Evolutionary conservation across 2,329 filamentous ascomycete genomes (phyloP).

Genomic region (Penicillium sp.): DNA sequence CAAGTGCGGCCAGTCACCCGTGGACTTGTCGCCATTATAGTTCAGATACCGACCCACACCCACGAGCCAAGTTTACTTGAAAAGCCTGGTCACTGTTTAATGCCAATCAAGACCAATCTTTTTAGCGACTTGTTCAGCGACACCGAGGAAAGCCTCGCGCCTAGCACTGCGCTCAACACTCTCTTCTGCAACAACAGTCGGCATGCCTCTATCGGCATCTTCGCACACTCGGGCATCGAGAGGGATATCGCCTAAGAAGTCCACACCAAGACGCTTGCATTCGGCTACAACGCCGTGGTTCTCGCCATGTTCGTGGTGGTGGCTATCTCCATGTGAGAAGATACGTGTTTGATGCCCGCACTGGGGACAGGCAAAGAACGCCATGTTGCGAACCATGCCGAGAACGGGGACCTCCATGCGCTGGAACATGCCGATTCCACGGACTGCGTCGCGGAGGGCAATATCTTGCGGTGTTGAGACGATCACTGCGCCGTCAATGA

Average conservation of each 20-base stretch:
- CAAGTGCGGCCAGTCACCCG: no score
- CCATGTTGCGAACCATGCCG: constrained; percentile 92
- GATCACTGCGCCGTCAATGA: constrained; percentile 81
- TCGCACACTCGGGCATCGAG: constrained; percentile 84
- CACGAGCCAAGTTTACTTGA: no score
- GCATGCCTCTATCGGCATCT: constrained; percentile 82
- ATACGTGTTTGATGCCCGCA: constrained; percentile 75
- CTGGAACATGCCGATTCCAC: constrained; percentile 90
- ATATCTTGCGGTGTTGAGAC: constrained; percentile 94
- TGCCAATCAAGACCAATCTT: constrained; percentile 48
- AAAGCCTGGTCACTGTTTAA: constrained; percentile 4
- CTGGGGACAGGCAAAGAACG: constrained; percentile 76
- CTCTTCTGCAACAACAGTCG: constrained; percentile 86
- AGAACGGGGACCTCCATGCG: constrained; percentile 77
- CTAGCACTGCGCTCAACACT: constrained; percentile 61
- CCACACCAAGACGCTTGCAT: constrained; percentile 71
- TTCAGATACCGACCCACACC: no score
- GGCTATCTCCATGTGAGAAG: constrained; percentile 58
- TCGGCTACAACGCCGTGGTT: constrained; percentile 66
- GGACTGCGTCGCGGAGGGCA: constrained; percentile 85
- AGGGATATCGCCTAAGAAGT: constrained; percentile 86
- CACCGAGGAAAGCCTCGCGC: constrained; percentile 69
- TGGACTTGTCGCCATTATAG: no score
- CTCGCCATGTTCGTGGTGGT: constrained; percentile 37
- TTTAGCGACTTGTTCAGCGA: constrained; percentile 60